These are phyloP conservation scores for Yarrowia sp. DNA, from an alignment of 805 yeast species.

Conservation along the genomic window DNA sequence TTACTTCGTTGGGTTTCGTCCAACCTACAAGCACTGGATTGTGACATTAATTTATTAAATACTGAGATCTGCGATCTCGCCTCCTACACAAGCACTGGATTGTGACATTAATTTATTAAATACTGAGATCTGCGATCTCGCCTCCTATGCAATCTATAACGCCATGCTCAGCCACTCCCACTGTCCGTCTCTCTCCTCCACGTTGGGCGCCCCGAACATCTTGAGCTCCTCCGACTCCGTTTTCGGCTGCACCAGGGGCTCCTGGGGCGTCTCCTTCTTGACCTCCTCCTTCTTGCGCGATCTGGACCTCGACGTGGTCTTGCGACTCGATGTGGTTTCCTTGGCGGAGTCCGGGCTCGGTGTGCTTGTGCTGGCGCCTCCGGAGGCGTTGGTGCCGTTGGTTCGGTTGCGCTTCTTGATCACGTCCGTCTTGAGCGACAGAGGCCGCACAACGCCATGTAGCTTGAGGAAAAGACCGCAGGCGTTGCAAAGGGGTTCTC, in stretches of 20 bases:
- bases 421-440: conserved; percentile 86
- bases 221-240: conserved; percentile 4
- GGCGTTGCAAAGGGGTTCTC: conserved; percentile 91
- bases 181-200: conserved; percentile 30
- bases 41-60: not conserved
- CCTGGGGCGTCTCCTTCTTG: not conserved
- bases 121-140: no score
- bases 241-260: not conserved
- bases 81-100: no score
- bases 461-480: conserved; percentile 90
- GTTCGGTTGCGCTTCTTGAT: conserved; percentile 83
- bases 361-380: not conserved
- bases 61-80: no score
- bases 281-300: conserved; percentile 14
- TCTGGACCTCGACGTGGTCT: not conserved
- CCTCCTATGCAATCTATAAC: conserved; percentile 28
- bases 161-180: conserved; percentile 41
- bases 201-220: not conserved
- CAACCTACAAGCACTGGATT: no score
- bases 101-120: no score
- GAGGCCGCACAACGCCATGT: conserved; percentile 93
- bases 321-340: not conserved
- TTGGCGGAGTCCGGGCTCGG: conserved; percentile 5
- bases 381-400: not conserved
- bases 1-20: no score